Percentiles rank a stretch among this genome's conserved stretches.
phyloP scores from a whole-genome alignment of 345 rosid genomes.

The Corchorus olitorius region DNA sequence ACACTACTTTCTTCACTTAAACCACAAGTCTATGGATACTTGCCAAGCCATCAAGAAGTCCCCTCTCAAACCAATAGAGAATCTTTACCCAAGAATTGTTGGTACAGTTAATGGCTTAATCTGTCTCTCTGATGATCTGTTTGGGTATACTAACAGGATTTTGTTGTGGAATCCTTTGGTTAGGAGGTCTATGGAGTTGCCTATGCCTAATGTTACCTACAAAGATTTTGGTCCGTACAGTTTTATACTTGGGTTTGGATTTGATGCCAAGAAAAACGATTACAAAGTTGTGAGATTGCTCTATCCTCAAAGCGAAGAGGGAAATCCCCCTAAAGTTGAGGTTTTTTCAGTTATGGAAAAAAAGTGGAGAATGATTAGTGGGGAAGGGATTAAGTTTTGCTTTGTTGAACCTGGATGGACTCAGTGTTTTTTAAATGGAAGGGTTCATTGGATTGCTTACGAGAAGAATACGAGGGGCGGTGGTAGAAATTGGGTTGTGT shows the following conservation, averaged over 20 bases:
- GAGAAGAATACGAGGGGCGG: no score
- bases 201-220: not conserved
- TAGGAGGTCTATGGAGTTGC: not conserved
- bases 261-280: not conserved
- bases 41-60: not conserved
- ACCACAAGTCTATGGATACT: not conserved
- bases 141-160: slow-evolving; percentile 6
- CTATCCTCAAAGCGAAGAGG: not conserved
- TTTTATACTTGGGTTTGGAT: slow-evolving; percentile 8
- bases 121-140: not conserved
- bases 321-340: not conserved
- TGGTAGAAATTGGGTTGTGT: no score
- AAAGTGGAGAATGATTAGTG: not conserved
- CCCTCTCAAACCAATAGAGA: not conserved
- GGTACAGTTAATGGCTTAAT: not conserved
- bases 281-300: slow-evolving; percentile 16
- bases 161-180: slow-evolving; percentile 7
- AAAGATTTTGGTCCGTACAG: not conserved
- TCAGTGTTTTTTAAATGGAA: no score
- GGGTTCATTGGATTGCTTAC: not conserved
- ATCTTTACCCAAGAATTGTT: slow-evolving; percentile 4
- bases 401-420: not conserved
- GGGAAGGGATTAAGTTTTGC: not conserved
- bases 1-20: not conserved
- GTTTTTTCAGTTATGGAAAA: no score